These are phyloP conservation scores for Penicillium polonicum DNA, from an alignment of 2,329 filamentous ascomycete genomes.

Conservation along the genomic window DNA sequence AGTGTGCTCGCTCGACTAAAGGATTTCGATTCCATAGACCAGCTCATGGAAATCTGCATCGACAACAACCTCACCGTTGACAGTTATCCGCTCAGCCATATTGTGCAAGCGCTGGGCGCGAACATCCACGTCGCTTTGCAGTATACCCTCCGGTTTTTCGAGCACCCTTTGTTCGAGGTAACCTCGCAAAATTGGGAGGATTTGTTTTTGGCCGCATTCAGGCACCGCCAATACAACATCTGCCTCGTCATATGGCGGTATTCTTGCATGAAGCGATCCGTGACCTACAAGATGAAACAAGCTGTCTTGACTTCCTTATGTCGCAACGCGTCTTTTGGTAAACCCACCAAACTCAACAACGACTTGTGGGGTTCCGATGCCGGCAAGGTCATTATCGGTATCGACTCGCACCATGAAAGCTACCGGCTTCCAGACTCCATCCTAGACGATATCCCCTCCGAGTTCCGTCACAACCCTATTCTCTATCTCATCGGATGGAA, in stretches of 20 bases:
- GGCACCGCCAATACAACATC: conserved; percentile 40
- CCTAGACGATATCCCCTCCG: conserved; percentile 24
- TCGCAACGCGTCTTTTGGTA: conserved; percentile 22
- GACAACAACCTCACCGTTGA: conserved; percentile 29
- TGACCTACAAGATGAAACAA: conserved; percentile 36
- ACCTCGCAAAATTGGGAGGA: conserved; percentile 32
- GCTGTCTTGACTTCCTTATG: conserved; percentile 33
- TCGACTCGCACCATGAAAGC: conserved; percentile 23
- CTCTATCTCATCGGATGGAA: conserved; percentile 25
- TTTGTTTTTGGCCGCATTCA: conserved; percentile 46
- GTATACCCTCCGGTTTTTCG: conserved; percentile 25
- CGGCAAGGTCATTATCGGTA: conserved; percentile 37
- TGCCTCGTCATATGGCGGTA: conserved; percentile 50
- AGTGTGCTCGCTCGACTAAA: conserved; percentile 28
- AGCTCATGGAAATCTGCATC: conserved; percentile 34
- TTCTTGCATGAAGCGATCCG: conserved; percentile 42
- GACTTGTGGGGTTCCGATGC: conserved; percentile 26
- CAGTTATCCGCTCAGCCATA: conserved; percentile 29
- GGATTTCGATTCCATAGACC: conserved; percentile 28
- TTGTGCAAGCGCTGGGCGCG: conserved; percentile 28
- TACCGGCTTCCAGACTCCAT: conserved; percentile 12
- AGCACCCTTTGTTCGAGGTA: conserved; percentile 18
- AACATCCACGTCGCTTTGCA: conserved; percentile 27
- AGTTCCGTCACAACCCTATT: conserved; percentile 30
- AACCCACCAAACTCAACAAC: conserved; percentile 10